Percentiles rank a stretch among this genome's conserved stretches.
Conservation (phyloP, 192 early-diverging fungal genomes). For the Mortierella claussenii region DNA sequence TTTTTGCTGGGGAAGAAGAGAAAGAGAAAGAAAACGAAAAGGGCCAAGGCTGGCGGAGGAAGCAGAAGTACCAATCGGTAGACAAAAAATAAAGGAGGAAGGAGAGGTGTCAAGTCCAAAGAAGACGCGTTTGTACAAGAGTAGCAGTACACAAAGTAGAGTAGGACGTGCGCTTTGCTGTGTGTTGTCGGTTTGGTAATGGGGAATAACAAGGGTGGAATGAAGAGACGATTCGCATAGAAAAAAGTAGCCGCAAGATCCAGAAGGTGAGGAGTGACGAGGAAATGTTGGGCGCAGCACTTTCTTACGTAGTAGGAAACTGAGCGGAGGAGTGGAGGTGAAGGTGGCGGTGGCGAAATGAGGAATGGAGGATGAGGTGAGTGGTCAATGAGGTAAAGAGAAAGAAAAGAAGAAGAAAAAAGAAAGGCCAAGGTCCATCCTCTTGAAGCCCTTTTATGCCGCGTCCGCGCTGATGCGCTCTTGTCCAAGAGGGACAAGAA, state of each 20-base stretch:
- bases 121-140: too few species aligned
- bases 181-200: too few species aligned
- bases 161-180: too few species aligned
- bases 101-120: background rate
- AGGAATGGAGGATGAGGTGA: background rate
- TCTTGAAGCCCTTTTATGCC: too few species aligned
- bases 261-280: background rate
- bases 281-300: background rate
- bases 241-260: background rate
- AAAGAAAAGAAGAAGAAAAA: background rate
- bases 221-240: background rate
- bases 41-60: background rate
- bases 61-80: background rate
- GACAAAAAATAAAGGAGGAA: slow-evolving; percentile 4
- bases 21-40: background rate
- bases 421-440: too few species aligned
- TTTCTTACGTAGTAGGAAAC: background rate
- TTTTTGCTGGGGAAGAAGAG: background rate
- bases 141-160: too few species aligned
- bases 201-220: background rate
- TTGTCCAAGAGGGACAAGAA: too few species aligned
- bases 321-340: background rate
- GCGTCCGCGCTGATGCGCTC: too few species aligned
- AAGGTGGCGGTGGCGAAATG: background rate
- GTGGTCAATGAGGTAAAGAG: background rate